Evolutionary conservation across 176 grass and related monocot species (phyloP).

Genomic region (Oryza glaberrima): DNA sequence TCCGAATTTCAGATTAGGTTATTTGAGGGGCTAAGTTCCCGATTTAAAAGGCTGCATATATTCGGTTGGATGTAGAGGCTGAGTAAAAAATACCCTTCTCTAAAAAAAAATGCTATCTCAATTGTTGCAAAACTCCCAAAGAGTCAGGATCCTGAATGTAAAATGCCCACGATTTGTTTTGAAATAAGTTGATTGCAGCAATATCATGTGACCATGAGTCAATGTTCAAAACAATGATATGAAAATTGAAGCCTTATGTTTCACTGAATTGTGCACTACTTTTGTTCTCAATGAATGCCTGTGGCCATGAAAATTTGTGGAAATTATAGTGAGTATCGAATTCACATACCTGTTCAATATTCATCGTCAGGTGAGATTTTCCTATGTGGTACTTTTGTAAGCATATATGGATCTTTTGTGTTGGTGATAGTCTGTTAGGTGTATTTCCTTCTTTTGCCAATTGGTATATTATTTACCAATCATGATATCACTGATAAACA

Average conservation of each 20-base stretch:
- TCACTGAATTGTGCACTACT: not conserved
- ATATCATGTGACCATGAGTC: not conserved
- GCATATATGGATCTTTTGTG: constrained; percentile 21
- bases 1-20: no score
- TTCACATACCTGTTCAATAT: not conserved
- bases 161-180: not conserved
- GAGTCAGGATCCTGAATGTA: constrained; percentile 54
- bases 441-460: not conserved
- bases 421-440: not conserved
- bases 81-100: no score
- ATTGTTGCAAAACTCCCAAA: constrained; percentile 80
- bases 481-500: no score
- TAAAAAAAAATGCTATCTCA: constrained; percentile 63
- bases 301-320: not conserved
- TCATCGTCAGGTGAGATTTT: not conserved
- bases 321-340: not conserved
- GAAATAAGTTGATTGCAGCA: constrained; percentile 38
- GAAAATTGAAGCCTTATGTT: constrained; percentile 19
- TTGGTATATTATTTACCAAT: not conserved
- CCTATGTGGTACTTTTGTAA: not conserved
- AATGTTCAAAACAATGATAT: not conserved
- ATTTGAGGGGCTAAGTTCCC: no score
- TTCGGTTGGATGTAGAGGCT: no score
- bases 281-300: not conserved
- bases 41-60: no score